These are phyloP conservation scores for Claviceps spartinae DNA, from an alignment of 2,329 filamentous ascomycete species.

Conservation along the genomic window DNA sequence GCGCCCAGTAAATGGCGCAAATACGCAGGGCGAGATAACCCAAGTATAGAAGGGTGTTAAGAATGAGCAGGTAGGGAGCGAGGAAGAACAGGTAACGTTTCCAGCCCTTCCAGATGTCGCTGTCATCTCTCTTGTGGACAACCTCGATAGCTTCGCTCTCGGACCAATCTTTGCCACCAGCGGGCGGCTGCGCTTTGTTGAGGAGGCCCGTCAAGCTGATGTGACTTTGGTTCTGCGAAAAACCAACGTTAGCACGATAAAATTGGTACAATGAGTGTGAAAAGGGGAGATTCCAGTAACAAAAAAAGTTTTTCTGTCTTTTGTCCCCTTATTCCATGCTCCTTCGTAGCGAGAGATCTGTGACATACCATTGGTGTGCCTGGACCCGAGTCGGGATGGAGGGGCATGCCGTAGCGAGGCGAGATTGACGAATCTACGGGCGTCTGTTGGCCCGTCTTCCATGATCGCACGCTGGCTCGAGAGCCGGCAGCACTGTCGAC, in stretches of 20 bases:
- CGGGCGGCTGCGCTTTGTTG: conserved; percentile 17
- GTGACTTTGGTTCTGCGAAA: conserved; percentile 26
- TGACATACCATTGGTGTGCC: conserved; percentile 9
- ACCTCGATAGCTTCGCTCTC: conserved; percentile 21
- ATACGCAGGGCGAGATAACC: conserved; percentile 38
- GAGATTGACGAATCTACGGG: conserved; percentile 7
- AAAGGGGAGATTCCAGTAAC: too few relatives aligned
- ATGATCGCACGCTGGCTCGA: conserved; percentile 11
- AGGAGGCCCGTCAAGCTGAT: conserved; percentile 27
- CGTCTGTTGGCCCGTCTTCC: conserved; percentile 10
- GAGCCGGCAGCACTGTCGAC: conserved; percentile 16
- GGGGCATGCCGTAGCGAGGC: conserved; percentile 6
- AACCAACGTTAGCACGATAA: not conserved
- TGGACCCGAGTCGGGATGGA: conserved; percentile 6
- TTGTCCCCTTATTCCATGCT: too few relatives aligned
- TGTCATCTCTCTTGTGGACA: conserved; percentile 28
- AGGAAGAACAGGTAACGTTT: conserved; percentile 25
- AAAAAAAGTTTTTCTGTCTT: too few relatives aligned
- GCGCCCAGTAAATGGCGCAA: conserved; percentile 36
- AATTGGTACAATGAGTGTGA: too few relatives aligned
- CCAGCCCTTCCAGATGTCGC: conserved; percentile 32
- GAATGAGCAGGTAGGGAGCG: conserved; percentile 25
- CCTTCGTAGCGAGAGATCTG: too few relatives aligned
- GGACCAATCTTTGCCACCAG: conserved; percentile 20
- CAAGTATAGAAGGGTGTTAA: conserved; percentile 29